Evolutionary conservation across 2,329 filamentous ascomycete species (phyloP).

Genomic region (Diplodia intermedia): DNA sequence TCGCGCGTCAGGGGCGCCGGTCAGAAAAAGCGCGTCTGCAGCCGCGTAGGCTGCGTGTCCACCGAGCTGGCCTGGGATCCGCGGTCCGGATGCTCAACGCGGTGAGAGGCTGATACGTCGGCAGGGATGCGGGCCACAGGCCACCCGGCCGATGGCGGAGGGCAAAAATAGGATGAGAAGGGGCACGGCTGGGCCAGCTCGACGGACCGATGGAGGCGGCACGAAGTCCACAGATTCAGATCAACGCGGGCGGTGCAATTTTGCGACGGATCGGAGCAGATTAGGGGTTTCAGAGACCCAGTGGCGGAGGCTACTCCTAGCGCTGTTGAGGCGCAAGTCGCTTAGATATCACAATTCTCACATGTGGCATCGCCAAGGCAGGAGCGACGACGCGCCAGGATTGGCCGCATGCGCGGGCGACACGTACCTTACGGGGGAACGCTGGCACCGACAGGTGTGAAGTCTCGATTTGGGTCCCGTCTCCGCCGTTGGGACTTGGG

Average conservation of each 20-base stretch:
- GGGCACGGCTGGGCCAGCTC: neutral
- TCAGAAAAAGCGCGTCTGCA: neutral
- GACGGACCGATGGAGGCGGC: slow-evolving; percentile 8
- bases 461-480: neutral
- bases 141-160: neutral
- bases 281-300: slow-evolving; percentile 21
- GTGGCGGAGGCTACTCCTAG: slow-evolving; percentile 11
- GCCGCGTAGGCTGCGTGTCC: neutral
- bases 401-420: neutral
- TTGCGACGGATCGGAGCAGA: neutral
- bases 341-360: slow-evolving; percentile 13
- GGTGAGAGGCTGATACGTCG: neutral
- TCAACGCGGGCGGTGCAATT: neutral
- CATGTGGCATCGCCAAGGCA: neutral
- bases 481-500: neutral
- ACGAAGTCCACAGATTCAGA: slow-evolving; percentile 1
- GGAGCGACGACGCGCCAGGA: neutral
- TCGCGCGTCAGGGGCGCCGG: neutral
- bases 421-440: neutral
- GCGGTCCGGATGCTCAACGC: neutral
- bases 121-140: slow-evolving; percentile 13
- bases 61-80: neutral
- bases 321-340: neutral
- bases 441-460: too few relatives aligned
- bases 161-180: neutral